phyloP scores from a whole-genome alignment of 1,284 basidiomycete species.

The Porogramme epimiltina region DNA sequence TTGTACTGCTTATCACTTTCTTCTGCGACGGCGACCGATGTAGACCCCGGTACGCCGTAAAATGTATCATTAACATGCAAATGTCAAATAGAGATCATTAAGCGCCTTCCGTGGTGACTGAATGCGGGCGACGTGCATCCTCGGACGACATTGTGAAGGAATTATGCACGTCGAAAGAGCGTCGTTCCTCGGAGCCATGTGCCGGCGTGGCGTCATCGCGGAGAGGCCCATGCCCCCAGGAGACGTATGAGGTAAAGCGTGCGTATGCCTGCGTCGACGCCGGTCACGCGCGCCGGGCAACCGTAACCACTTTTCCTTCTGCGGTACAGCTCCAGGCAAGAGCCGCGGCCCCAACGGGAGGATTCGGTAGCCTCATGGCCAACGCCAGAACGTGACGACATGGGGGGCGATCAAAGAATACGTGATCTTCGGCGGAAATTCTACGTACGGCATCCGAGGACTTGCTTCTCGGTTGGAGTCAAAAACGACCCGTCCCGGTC shows the following conservation, averaged over 20 bases:
- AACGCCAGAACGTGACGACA: neutral
- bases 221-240: neutral
- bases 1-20: constrained; percentile 25
- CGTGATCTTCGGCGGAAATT: constrained; percentile 3
- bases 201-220: constrained; percentile 1
- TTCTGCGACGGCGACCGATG: constrained; percentile 17
- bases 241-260: too few relatives aligned
- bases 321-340: neutral
- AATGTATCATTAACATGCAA: constrained; percentile 17
- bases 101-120: constrained; percentile 9
- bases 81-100: constrained; percentile 8
- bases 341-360: neutral
- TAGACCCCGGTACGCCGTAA: constrained; percentile 22
- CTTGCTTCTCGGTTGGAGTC: constrained; percentile 1
- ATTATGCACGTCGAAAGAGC: neutral
- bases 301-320: too few relatives aligned
- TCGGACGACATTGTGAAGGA: constrained; percentile 11
- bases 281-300: too few relatives aligned
- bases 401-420: constrained; percentile 7
- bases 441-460: constrained; percentile 2
- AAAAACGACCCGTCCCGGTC: constrained; percentile 2
- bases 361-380: constrained; percentile 15
- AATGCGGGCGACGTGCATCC: neutral
- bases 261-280: too few relatives aligned
- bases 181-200: neutral